phyloP scores from a whole-genome alignment of 495 filamentous ascomycete genomes.

The Bacidia gigantensis region DNA sequence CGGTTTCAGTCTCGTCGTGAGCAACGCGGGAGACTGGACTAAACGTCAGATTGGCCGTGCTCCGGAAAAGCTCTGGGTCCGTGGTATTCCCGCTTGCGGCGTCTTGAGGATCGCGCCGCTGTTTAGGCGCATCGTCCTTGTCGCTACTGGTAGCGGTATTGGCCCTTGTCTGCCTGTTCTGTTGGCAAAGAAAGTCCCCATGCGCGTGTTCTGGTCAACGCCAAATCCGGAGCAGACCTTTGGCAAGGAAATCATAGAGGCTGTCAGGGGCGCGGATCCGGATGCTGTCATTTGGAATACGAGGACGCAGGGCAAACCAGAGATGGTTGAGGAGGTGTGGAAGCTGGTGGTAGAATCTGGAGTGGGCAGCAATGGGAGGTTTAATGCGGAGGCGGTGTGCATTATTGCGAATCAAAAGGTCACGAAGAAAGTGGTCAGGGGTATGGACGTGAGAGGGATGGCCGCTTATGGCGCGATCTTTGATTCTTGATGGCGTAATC shows the following conservation, averaged over 20 bases:
- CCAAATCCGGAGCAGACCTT: conserved; percentile 31
- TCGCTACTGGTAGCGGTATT: conserved; percentile 72
- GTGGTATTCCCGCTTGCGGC: conserved; percentile 43
- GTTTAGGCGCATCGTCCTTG: conserved; percentile 51
- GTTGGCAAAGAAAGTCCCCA: conserved; percentile 25
- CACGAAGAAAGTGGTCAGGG: too few relatives aligned
- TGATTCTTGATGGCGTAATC: too few relatives aligned
- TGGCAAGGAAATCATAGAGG: conserved; percentile 29
- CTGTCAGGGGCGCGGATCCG: conserved; percentile 31
- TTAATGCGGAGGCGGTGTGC: conserved; percentile 43
- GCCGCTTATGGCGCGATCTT: too few relatives aligned
- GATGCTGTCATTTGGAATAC: conserved; percentile 39
- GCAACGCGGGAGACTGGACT: conserved; percentile 58
- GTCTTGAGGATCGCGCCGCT: conserved; percentile 55
- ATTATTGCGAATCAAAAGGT: too few relatives aligned
- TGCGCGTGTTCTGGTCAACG: conserved; percentile 39
- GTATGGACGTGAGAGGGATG: too few relatives aligned
- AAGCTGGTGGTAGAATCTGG: conserved; percentile 18
- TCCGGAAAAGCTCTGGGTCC: conserved; percentile 37
- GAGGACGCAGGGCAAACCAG: conserved; percentile 28
- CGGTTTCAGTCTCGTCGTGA: conserved; percentile 46
- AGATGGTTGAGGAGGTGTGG: conserved; percentile 27
- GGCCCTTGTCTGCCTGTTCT: conserved; percentile 46
- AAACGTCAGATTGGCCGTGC: conserved; percentile 38
- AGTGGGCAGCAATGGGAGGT: conserved; percentile 5